A percentile compares a stretch with the other conserved stretches of the same genome.
Conservation (phyloP, 2,329 filamentous ascomycete genomes). For the Myotisia sp. region DNA sequence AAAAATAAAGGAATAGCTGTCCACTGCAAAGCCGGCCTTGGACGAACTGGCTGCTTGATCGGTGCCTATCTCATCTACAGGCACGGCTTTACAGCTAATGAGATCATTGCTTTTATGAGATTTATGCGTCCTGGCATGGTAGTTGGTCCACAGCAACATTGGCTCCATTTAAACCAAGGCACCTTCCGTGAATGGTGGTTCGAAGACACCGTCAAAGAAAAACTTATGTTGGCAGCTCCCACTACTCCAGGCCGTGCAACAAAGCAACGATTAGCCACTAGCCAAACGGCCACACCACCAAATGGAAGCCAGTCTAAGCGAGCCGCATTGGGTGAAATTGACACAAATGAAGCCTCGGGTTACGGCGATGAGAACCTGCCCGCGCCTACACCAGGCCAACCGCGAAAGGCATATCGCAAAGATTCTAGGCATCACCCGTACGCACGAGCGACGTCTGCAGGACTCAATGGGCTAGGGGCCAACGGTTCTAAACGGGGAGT, state of each 20-base stretch:
- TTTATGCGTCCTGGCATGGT: slow-evolving; percentile 99
- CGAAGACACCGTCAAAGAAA: slow-evolving; percentile 64
- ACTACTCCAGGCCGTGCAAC: slow-evolving; percentile 39
- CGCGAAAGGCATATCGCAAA: slow-evolving; percentile 69
- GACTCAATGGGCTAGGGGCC: slow-evolving; percentile 19
- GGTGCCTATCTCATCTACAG: slow-evolving; percentile 96
- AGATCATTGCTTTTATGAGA: slow-evolving; percentile 94
- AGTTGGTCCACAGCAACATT: slow-evolving; percentile 95
- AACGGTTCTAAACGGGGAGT: slow-evolving; percentile 7
- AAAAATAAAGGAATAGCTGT: slow-evolving; percentile 90
- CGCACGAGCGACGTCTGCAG: slow-evolving; percentile 40
- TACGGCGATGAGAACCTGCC: slow-evolving; percentile 70
- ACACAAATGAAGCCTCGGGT: slow-evolving; percentile 52
- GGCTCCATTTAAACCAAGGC: slow-evolving; percentile 93
- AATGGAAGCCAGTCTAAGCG: slow-evolving; percentile 62
- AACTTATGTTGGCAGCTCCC: slow-evolving; percentile 45
- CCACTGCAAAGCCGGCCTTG: slow-evolving; percentile 95
- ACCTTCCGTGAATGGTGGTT: slow-evolving; percentile 98
- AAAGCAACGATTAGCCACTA: slow-evolving; percentile 44
- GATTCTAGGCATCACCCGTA: slow-evolving; percentile 64
- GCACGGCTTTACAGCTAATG: slow-evolving; percentile 92
- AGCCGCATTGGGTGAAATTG: slow-evolving; percentile 84
- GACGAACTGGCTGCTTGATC: slow-evolving; percentile 88
- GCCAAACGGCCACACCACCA: slow-evolving; percentile 68
- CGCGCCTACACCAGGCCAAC: slow-evolving; percentile 88